A percentile compares a stretch with the other conserved stretches of the same genome.
phyloP scores from a whole-genome alignment of 768 basidiomycete genomes.

The Leccinum obscurum region DNA sequence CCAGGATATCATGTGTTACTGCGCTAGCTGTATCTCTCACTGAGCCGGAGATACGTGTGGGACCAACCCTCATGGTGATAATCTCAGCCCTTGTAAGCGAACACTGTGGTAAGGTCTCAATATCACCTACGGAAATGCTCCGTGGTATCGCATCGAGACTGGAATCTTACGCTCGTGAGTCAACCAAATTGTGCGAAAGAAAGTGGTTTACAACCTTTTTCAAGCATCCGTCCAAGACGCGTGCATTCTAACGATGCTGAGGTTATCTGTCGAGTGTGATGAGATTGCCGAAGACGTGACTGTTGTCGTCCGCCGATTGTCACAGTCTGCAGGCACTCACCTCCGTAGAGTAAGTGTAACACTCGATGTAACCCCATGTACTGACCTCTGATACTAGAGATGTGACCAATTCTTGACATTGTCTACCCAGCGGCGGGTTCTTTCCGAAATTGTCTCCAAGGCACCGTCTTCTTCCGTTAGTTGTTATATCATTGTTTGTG shows the following conservation, averaged over 20 bases:
- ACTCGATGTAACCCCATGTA: background rate
- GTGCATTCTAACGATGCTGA: conserved; percentile 68
- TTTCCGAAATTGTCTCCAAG: conserved; percentile 48
- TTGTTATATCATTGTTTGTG: conserved; percentile 6
- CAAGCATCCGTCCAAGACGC: conserved; percentile 74
- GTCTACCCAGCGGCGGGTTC: conserved; percentile 41
- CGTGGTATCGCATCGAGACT: conserved; percentile 45
- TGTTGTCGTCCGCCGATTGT: conserved; percentile 43
- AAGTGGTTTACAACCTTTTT: background rate
- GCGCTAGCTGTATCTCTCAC: conserved; percentile 45
- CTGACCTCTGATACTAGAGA: conserved; percentile 45
- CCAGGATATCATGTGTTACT: conserved; percentile 45
- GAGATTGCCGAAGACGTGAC: conserved; percentile 49
- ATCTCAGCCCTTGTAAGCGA: conserved; percentile 68
- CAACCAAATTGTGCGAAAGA: conserved; percentile 16
- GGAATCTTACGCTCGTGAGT: conserved; percentile 44
- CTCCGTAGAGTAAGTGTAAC: conserved; percentile 52
- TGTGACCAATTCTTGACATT: conserved; percentile 67
- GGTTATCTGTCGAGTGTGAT: conserved; percentile 60
- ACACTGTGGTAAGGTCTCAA: conserved; percentile 50
- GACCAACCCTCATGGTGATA: conserved; percentile 67
- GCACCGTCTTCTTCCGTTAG: conserved; percentile 59
- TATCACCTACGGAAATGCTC: conserved; percentile 50
- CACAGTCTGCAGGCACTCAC: conserved; percentile 48
- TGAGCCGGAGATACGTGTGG: conserved; percentile 38